Evolutionary conservation across 768 basidiomycete genomes (phyloP).

Genomic region (Boletus tomentosulus): DNA sequence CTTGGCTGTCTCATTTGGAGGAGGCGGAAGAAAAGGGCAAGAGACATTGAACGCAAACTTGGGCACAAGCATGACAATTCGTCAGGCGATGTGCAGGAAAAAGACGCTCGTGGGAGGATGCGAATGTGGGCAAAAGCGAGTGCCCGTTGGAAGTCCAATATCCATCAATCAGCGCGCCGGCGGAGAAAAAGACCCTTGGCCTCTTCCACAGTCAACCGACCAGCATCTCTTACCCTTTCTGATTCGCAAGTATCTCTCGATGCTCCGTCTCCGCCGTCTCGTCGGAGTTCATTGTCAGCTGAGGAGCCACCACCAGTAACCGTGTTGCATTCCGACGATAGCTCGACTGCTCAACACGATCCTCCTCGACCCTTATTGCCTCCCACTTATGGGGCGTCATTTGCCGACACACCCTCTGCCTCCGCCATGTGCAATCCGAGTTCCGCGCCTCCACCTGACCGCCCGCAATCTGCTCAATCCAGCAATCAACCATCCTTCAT

Average conservation of each 20-base stretch:
- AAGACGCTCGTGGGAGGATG: constrained; percentile 47
- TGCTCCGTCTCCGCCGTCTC: constrained; percentile 18
- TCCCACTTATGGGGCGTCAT: constrained; percentile 43
- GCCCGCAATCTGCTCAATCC: constrained; percentile 3
- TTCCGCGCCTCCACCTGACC: constrained; percentile 12
- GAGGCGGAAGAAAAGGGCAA: constrained; percentile 32
- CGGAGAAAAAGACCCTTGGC: constrained; percentile 34
- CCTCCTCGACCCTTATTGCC: constrained; percentile 30
- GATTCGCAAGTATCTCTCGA: constrained; percentile 8
- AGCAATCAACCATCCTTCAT: background rate
- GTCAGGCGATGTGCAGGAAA: constrained; percentile 36
- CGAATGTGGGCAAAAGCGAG: constrained; percentile 63
- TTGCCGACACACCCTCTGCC: background rate
- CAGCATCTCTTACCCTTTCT: constrained; percentile 18
- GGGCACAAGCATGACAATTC: constrained; percentile 25
- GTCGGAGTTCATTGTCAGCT: constrained; percentile 26
- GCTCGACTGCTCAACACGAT: background rate
- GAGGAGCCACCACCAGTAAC: constrained; percentile 1
- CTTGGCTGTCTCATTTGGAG: constrained; percentile 60
- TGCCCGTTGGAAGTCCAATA: constrained; percentile 64
- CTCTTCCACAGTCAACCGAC: constrained; percentile 5
- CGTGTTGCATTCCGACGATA: background rate
- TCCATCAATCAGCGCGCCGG: constrained; percentile 56
- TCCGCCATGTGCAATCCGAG: constrained; percentile 5
- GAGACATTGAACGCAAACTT: constrained; percentile 53